Evolutionary conservation across 2,329 filamentous ascomycete genomes (phyloP).

Genomic region (Ascochyta pisi): DNA sequence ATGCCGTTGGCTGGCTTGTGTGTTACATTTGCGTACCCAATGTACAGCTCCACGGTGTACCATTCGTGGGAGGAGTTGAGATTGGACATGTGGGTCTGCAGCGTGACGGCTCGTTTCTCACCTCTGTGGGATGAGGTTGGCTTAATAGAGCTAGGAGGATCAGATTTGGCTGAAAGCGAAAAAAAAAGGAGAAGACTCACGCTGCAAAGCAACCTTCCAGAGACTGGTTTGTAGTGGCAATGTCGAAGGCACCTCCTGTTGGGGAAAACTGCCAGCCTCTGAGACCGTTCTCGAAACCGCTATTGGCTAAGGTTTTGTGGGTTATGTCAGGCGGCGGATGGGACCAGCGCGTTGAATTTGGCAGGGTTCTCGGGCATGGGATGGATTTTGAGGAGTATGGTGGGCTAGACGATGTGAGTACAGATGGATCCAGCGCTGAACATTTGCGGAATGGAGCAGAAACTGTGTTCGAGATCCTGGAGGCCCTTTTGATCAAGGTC

Average conservation of each 20-base stretch:
- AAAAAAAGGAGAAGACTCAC: not conserved
- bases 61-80: conserved; percentile 6
- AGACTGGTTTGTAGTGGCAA: conserved; percentile 2
- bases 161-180: not conserved
- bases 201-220: not conserved
- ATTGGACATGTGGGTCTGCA: not conserved
- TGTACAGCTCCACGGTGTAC: not conserved
- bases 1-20: not conserved
- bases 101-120: not conserved
- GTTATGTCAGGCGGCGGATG: not conserved
- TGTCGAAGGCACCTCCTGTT: not conserved
- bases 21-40: not conserved
- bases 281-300: conserved; percentile 2
- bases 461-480: not conserved
- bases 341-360: not conserved
- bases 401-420: not conserved
- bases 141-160: not conserved
- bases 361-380: not conserved
- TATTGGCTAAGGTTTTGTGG: not conserved
- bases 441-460: not conserved
- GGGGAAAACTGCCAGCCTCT: not conserved
- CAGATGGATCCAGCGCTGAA: not conserved
- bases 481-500: no score
- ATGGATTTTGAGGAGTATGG: not conserved
- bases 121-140: not conserved